Base-by-base conservation (phyloP, 2,329 filamentous ascomycete genomes). In the Penicillium palitans region DNA sequence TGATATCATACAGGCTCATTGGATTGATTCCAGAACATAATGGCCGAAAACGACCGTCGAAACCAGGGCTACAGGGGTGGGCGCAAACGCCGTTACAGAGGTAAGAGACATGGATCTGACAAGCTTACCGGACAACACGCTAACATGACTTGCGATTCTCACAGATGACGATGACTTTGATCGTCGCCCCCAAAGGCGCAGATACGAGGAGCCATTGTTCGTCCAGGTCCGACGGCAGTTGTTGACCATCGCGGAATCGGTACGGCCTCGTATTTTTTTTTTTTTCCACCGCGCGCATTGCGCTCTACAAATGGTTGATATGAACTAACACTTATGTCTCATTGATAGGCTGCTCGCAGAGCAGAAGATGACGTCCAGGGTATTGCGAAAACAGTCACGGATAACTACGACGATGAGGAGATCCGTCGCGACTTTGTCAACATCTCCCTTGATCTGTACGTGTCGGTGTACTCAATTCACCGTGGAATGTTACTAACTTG, bases 391-490 rank as follows among this genome's bases (percentile, higher is more conserved):
- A 84, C 88, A 49, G 85, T 96, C 17, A 83, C 88, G 33, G 91
- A 96, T 45, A 89, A 96, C 75, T 90, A 89, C 72, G 92, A 96
- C n/a, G 90, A 96, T 71, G 86, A 88, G 66, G 89, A 92, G 66
- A 79, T 96, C 55, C 87, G 87, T 64, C 83, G 81, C 33, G 86
- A 83, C 51, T 96, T 96, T 73, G 80, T 90, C 64, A 85, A 88
- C 57, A 83, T 96, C 31, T 81, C 87, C 8, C 78, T 93, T 58
- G 90, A 93, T 75, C 82, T 98, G 83, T 86, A 76, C 64, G 83
- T 66, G 39, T 33, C 15, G 17, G 21, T 17, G 8, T 49, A n/a
- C 24, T 25, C 33, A 53, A 25, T 37, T 46, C 24, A 41, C 37
- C 19, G 46, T 44, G 37, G 24, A 53, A 31, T 54, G 52, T 17